phyloP scores from a whole-genome alignment of 768 basidiomycete genomes.

The Tubosaeta sp. region DNA sequence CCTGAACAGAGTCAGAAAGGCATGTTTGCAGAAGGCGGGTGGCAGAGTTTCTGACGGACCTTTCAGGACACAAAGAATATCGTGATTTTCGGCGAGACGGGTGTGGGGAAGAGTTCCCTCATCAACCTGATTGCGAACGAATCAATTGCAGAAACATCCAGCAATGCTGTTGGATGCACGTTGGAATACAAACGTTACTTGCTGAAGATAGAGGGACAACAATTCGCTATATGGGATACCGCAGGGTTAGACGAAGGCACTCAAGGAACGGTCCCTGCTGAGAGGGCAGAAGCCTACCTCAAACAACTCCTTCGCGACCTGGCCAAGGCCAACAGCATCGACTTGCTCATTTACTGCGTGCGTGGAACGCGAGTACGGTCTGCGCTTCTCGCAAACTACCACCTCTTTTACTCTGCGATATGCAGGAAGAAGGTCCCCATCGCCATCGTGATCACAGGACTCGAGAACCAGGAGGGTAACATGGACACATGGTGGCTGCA shows the following conservation, averaged over 20 bases:
- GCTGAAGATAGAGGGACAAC: slow-evolving; percentile 9
- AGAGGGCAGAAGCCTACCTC: slow-evolving; percentile 27
- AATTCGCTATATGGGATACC: slow-evolving; percentile 22
- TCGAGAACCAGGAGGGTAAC: slow-evolving; percentile 30
- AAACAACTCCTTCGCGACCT: slow-evolving; percentile 22
- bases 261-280: slow-evolving; percentile 19
- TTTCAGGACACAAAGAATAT: slow-evolving; percentile 13
- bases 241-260: slow-evolving; percentile 23
- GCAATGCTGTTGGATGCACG: slow-evolving; percentile 21
- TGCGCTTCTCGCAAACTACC: slow-evolving; percentile 32
- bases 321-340: slow-evolving; percentile 9
- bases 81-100: slow-evolving; percentile 20
- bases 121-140: slow-evolving; percentile 17
- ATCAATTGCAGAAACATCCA: slow-evolving; percentile 14
- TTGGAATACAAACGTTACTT: slow-evolving; percentile 2
- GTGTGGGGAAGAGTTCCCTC: slow-evolving; percentile 24
- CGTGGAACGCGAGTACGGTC: slow-evolving; percentile 18
- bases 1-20: slow-evolving; percentile 4
- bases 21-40: neutral
- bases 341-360: slow-evolving; percentile 29
- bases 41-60: neutral
- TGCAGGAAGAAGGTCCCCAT: slow-evolving; percentile 37
- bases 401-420: slow-evolving; percentile 37
- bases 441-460: slow-evolving; percentile 35
- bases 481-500: slow-evolving; percentile 31